A percentile compares a stretch with the other conserved stretches of the same genome.
Evolutionary conservation across 495 filamentous ascomycete genomes (phyloP).

Genomic region (Hypoxylon perforatum): DNA sequence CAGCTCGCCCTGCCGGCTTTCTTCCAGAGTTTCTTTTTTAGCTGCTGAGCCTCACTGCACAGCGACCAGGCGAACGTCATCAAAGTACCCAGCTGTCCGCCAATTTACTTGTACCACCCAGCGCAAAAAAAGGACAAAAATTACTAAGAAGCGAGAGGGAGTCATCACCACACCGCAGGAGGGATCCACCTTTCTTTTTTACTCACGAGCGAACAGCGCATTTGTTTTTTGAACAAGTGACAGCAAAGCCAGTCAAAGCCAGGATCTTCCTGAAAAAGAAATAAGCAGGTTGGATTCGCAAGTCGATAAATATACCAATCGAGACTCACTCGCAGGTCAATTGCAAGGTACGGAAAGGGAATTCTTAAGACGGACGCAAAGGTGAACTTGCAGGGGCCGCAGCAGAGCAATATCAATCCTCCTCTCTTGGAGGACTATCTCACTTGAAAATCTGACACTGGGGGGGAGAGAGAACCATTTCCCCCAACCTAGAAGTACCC

Average conservation of each 20-base stretch:
- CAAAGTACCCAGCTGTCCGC: conserved; percentile 25
- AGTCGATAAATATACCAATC: conserved; percentile 24
- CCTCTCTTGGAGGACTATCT: conserved; percentile 33
- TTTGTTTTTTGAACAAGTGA: conserved; percentile 22
- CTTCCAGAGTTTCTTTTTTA: conserved; percentile 1
- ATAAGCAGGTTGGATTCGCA: conserved; percentile 8
- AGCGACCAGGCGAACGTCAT: too few relatives aligned
- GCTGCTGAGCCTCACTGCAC: conserved; percentile 44
- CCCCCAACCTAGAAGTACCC: conserved; percentile 51
- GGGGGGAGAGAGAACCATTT: conserved; percentile 29
- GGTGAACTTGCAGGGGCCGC: conserved; percentile 25
- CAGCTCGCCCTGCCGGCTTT: conserved; percentile 26
- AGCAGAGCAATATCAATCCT: conserved; percentile 40
- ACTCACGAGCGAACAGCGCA: conserved; percentile 30
- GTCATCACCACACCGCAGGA: conserved; percentile 41
- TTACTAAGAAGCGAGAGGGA: conserved; percentile 42
- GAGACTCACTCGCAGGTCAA: conserved; percentile 16
- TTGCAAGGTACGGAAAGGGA: conserved; percentile 15
- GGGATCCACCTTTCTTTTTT: conserved; percentile 37
- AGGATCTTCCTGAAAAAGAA: conserved; percentile 6
- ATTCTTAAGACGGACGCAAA: conserved; percentile 1
- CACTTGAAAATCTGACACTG: conserved; percentile 45
- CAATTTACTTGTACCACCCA: conserved; percentile 36
- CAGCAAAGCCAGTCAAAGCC: conserved; percentile 28
- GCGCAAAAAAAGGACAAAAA: conserved; percentile 29